Evolutionary conservation across 805 yeast genomes (phyloP), one percentile per base, ranked within the genome.

Genomic region (Wickerhamiella spandovensis): DNA sequence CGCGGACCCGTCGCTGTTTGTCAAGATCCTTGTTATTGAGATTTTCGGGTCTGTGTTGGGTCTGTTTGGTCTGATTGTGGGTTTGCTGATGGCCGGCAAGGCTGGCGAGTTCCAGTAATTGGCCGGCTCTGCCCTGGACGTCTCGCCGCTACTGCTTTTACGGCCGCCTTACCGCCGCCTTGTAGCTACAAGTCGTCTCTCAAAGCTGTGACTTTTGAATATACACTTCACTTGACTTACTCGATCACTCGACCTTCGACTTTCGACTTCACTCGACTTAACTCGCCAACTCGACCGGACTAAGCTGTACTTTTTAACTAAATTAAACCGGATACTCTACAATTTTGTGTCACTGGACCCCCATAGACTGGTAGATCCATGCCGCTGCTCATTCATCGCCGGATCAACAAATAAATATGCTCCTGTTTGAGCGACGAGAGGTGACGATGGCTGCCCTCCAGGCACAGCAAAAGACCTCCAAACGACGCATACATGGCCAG

Each of bases 41-140:
- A 92, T 92, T 73, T 92, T 92, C 64, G 98, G 98, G 35, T 84
- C 95, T 21, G 95, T 92, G 37, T 74, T 92, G 65, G 98, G 98
- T 44, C 78, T 92, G 58, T 84, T 92, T 65, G 98, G 97, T n/a
- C 80, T 92, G 59, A 92, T 92, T 71, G 96, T 92, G 49, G 98
- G 98, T 46, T 77, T 92, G 61, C 76, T 92, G 67, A 92, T 92
- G 97, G 92, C 97, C 43, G 94, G 86, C 57, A 90, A 87, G 68
- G 97, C 97, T 30, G 79, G 73, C 50, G 97, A 90, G 64, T 87
- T 89, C 67, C 72, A 79, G 64, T 84, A 51, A 32, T 12, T 28
- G 15, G n/a, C n/a, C n/a, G n/a, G n/a, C n/a, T n/a, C n/a, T n/a
- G n/a, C n/a, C n/a, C n/a, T n/a, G n/a, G n/a, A n/a, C n/a, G n/a